phyloP scores from a whole-genome alignment of 768 basidiomycete species.

The Boletus sensibilis region DNA sequence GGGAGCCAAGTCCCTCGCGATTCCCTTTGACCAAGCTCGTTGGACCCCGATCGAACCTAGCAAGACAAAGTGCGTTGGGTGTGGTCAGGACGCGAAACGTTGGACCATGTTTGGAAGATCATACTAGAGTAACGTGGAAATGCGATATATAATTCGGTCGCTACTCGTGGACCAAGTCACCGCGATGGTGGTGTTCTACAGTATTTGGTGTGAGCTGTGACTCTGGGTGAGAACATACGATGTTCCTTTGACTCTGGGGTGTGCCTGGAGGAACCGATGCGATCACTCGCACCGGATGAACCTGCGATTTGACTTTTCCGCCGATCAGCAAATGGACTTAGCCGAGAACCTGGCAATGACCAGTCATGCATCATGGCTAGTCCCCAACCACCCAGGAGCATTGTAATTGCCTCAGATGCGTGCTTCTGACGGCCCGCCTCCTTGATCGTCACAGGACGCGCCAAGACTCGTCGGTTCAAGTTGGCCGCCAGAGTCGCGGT shows the following conservation, averaged over 20 bases:
- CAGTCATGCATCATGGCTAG: too few relatives aligned
- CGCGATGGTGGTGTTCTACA: not conserved
- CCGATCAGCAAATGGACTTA: too few relatives aligned
- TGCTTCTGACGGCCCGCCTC: not conserved
- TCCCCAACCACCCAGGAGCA: too few relatives aligned
- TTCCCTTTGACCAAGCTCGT: constrained; percentile 89
- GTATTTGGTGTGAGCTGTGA: not conserved
- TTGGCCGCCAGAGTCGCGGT: not conserved
- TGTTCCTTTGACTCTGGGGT: not conserved
- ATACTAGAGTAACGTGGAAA: constrained; percentile 46
- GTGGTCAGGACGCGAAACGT: constrained; percentile 84
- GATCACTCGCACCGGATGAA: not conserved
- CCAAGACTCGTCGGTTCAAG: not conserved
- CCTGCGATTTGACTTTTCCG: not conserved
- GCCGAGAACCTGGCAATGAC: too few relatives aligned
- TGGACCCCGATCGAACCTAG: constrained; percentile 80
- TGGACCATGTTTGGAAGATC: constrained; percentile 97
- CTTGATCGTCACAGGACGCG: not conserved
- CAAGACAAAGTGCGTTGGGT: constrained; percentile 87
- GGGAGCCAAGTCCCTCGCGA: constrained; percentile 94
- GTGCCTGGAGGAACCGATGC: not conserved
- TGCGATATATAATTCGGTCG: not conserved
- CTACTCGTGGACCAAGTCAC: not conserved
- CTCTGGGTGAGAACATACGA: not conserved
- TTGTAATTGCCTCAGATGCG: too few relatives aligned